phyloP scores from a whole-genome alignment of 2,329 filamentous ascomycete genomes.

The Ophiosphaerella narmari region DNA sequence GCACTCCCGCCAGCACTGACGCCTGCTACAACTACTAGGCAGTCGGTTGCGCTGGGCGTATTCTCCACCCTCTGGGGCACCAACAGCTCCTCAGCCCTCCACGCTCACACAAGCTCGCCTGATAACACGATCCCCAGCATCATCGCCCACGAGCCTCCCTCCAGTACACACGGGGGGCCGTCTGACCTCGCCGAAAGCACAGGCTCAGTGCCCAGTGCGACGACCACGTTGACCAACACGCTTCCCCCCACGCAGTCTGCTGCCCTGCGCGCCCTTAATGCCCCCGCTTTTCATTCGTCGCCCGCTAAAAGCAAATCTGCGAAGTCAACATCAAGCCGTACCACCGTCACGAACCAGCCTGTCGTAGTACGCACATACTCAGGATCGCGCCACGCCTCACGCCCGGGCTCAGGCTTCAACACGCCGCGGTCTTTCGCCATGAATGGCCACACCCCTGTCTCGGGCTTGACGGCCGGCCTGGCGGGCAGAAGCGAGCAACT shows the following conservation, averaged over 20 bases:
- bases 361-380: conserved; percentile 52
- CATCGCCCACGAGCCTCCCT: conserved; percentile 36
- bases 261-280: conserved; percentile 46
- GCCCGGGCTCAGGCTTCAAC: conserved; percentile 36
- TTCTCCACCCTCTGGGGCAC: conserved; percentile 39
- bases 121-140: conserved; percentile 27
- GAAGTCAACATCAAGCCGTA: conserved; percentile 45
- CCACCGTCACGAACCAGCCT: conserved; percentile 49
- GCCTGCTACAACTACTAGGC: conserved; percentile 42
- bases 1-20: conserved; percentile 39
- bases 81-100: conserved; percentile 24
- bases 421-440: conserved; percentile 40
- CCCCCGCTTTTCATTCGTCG: conserved; percentile 43
- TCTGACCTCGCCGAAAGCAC: conserved; percentile 39
- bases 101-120: conserved; percentile 14
- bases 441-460: conserved; percentile 32
- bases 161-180: conserved; percentile 32
- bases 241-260: conserved; percentile 44
- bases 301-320: conserved; percentile 37
- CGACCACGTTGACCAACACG: conserved; percentile 44
- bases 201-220: conserved; percentile 41
- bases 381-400: conserved; percentile 39
- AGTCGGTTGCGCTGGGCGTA: conserved; percentile 39
- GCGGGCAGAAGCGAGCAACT: conserved; percentile 34
- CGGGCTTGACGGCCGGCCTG: conserved; percentile 37